Evolutionary conservation across 1,284 basidiomycete genomes (phyloP).

Genomic region (Agroathelia rolfsii): DNA sequence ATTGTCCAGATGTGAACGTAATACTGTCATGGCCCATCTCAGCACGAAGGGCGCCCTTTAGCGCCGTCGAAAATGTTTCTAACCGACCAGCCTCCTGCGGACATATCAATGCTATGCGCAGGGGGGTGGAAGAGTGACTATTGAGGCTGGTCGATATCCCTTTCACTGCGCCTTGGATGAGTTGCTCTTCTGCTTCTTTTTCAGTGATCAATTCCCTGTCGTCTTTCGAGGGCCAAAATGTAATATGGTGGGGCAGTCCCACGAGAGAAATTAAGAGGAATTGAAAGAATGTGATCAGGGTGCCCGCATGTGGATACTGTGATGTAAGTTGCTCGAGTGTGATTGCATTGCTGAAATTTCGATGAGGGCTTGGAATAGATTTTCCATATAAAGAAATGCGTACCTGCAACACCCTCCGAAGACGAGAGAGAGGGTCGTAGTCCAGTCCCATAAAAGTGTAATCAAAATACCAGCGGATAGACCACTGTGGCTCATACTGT

Average conservation of each 20-base stretch:
- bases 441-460: constrained; percentile 36
- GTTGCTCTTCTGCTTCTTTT: constrained; percentile 6
- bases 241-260: constrained; percentile 52
- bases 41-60: no score
- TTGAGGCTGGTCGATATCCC: no score
- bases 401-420: constrained; percentile 78
- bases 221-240: constrained; percentile 16
- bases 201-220: constrained; percentile 4
- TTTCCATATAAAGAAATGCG: constrained; percentile 19
- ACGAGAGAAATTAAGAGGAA: constrained; percentile 68
- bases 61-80: no score
- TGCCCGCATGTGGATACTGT: constrained; percentile 54
- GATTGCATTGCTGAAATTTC: constrained; percentile 52
- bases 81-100: no score
- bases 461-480: constrained; percentile 4
- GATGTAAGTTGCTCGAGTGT: constrained; percentile 60
- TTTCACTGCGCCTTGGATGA: background rate
- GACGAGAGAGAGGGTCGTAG: constrained; percentile 51
- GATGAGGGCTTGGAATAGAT: constrained; percentile 7
- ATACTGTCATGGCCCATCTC: no score
- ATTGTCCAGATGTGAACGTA: no score
- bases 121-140: constrained; percentile 29
- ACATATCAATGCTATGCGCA: no score
- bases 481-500: no score
- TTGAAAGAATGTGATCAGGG: constrained; percentile 79